phyloP scores from a whole-genome alignment of 495 filamentous ascomycete species.

The Sporormia fimetaria region DNA sequence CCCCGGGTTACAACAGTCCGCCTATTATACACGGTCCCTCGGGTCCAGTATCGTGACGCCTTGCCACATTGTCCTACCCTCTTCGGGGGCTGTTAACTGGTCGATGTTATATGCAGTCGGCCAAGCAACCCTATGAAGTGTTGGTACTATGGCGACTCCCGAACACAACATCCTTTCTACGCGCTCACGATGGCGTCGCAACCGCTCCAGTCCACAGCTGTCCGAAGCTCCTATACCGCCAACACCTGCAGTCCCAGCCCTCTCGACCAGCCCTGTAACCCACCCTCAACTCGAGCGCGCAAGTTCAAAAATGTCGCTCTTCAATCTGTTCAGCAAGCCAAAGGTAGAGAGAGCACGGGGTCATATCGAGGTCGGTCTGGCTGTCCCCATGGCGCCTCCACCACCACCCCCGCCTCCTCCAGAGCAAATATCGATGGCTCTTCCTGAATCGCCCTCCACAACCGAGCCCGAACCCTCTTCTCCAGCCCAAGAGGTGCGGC shows the following conservation, averaged over 20 bases:
- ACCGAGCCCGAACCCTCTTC: not conserved
- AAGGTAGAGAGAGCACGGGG: conserved; percentile 35
- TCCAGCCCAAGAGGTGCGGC: conserved; percentile 8
- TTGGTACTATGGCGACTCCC: conserved; percentile 22
- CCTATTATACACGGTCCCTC: conserved; percentile 8
- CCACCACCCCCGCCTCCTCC: conserved; percentile 8
- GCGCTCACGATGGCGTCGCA: too few species aligned
- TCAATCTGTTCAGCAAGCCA: conserved; percentile 34
- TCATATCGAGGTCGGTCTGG: conserved; percentile 29
- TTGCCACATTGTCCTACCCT: too few species aligned
- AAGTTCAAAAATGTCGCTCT: conserved; percentile 34
- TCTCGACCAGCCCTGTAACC: conserved; percentile 10
- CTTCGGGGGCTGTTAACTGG: conserved; percentile 1
- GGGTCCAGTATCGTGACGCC: too few species aligned
- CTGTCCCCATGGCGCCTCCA: conserved; percentile 20
- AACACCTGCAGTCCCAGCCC: conserved; percentile 13
- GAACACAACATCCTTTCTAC: too few species aligned
- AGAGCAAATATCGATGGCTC: conserved; percentile 8
- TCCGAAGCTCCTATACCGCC: conserved; percentile 20
- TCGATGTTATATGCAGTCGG: conserved; percentile 16
- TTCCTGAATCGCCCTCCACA: conserved; percentile 11
- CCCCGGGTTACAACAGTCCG: conserved; percentile 11
- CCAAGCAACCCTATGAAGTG: conserved; percentile 5
- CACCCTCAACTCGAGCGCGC: conserved; percentile 21
- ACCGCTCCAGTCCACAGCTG: not conserved